Evolutionary conservation across 768 basidiomycete genomes (phyloP).

Genomic region (Naematelia encephala): DNA sequence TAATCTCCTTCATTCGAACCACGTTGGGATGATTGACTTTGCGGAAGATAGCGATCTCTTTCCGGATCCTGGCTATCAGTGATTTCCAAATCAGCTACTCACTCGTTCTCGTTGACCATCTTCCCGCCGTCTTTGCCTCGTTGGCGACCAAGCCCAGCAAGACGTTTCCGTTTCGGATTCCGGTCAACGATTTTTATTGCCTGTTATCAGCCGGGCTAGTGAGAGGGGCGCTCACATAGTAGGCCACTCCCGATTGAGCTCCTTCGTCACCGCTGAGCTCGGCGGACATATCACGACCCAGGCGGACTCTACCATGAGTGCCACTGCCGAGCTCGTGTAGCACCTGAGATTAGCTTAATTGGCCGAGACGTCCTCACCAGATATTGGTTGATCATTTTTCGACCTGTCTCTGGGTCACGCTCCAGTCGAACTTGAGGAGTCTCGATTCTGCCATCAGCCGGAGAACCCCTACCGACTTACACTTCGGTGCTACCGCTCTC

Average conservation of each 20-base stretch:
- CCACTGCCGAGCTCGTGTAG: constrained; percentile 75
- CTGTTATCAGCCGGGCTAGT: constrained; percentile 12
- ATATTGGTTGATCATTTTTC: constrained; percentile 77
- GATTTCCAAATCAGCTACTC: constrained; percentile 5
- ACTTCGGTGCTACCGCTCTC: constrained; percentile 33
- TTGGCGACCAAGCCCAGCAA: constrained; percentile 65
- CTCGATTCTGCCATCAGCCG: constrained; percentile 38
- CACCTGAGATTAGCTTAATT: constrained; percentile 51
- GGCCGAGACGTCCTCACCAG: constrained; percentile 46
- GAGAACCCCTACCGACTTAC: constrained; percentile 13
- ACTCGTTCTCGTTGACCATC: constrained; percentile 41
- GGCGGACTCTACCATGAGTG: constrained; percentile 84
- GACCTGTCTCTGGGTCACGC: constrained; percentile 43
- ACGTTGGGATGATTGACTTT: constrained; percentile 87
- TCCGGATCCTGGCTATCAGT: constrained; percentile 63
- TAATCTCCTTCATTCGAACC: constrained; percentile 85
- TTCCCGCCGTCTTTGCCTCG: constrained; percentile 55
- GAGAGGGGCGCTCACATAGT: constrained; percentile 19
- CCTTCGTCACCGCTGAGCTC: constrained; percentile 17
- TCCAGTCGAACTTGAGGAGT: constrained; percentile 38
- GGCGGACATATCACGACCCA: constrained; percentile 58
- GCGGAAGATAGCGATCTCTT: constrained; percentile 99
- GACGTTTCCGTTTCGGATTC: constrained; percentile 64
- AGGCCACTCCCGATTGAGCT: neutral
- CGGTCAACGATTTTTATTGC: constrained; percentile 54